Conservation (phyloP, 148 eudicot genomes). For the Persicaria tinctoria region DNA sequence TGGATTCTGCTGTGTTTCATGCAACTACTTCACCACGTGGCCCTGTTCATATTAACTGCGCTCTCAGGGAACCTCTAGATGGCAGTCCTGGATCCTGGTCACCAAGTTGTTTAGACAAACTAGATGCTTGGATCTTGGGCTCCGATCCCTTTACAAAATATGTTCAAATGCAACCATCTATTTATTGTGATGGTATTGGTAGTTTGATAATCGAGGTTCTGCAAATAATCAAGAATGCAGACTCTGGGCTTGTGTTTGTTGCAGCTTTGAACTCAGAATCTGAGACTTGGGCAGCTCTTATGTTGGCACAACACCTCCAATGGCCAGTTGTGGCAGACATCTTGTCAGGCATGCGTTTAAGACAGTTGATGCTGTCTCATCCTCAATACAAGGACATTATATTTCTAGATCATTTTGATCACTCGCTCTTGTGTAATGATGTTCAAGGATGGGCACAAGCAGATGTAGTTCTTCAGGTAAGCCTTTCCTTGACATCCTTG, state of each 20-base stretch:
- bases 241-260: conserved; percentile 55
- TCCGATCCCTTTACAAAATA: conserved; percentile 65
- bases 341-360: conserved; percentile 76
- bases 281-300: conserved; percentile 87
- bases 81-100: conserved; percentile 45
- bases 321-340: conserved; percentile 92
- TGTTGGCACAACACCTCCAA: conserved; percentile 70
- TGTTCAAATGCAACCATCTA: conserved; percentile 33
- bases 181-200: conserved; percentile 22
- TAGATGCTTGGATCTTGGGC: conserved; percentile 69
- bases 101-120: conserved; percentile 55
- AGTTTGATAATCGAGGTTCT: conserved; percentile 45
- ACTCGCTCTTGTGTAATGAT: conserved; percentile 52
- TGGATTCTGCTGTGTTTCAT: conserved; percentile 77
- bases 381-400: conserved; percentile 37
- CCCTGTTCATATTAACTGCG: conserved; percentile 90
- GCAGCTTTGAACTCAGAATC: conserved; percentile 66
- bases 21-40: conserved; percentile 74
- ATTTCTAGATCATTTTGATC: conserved; percentile 89
- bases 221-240: conserved; percentile 44
- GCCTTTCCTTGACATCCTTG: conserved; percentile 12
- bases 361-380: conserved; percentile 48
- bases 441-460: conserved; percentile 47
- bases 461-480: conserved; percentile 87
- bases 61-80: conserved; percentile 84